Evolutionary conservation across 352 stramenopile genomes (phyloP).

Genomic region (Phytopythium cucurbitacearum): DNA sequence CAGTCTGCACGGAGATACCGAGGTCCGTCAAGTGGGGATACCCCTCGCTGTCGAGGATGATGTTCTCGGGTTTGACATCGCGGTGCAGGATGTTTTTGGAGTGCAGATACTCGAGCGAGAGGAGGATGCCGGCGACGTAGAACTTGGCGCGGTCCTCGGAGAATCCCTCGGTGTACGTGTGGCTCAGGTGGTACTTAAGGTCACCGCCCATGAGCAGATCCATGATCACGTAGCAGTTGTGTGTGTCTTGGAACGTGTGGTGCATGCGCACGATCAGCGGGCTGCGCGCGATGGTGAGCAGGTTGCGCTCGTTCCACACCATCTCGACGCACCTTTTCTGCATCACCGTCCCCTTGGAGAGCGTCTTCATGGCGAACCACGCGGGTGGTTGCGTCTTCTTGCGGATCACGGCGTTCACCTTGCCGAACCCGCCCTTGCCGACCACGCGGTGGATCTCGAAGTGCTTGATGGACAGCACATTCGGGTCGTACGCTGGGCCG

Average conservation of each 20-base stretch:
- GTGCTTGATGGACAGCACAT: conserved; percentile 44
- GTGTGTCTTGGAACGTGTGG: conserved; percentile 57
- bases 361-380: conserved; percentile 73
- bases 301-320: conserved; percentile 76
- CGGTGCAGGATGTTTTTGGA: conserved; percentile 62
- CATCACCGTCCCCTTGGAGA: conserved; percentile 54
- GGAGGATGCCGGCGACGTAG: conserved; percentile 52
- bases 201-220: conserved; percentile 69
- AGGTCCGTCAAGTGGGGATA: conserved; percentile 74
- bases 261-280: conserved; percentile 59
- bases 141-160: conserved; percentile 42
- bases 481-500: conserved; percentile 22
- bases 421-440: conserved; percentile 66
- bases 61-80: conserved; percentile 84
- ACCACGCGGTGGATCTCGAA: conserved; percentile 69
- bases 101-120: conserved; percentile 72
- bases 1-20: conserved; percentile 57
- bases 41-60: conserved; percentile 76
- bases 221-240: conserved; percentile 79
- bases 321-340: conserved; percentile 60
- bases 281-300: conserved; percentile 44
- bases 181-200: conserved; percentile 63
- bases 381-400: conserved; percentile 43
- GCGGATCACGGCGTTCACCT: conserved; percentile 68
- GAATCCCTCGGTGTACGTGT: conserved; percentile 50